Evolutionary conservation across 371 early-diverging fungal species (phyloP).

Genomic region (Parasitella parasitica): DNA sequence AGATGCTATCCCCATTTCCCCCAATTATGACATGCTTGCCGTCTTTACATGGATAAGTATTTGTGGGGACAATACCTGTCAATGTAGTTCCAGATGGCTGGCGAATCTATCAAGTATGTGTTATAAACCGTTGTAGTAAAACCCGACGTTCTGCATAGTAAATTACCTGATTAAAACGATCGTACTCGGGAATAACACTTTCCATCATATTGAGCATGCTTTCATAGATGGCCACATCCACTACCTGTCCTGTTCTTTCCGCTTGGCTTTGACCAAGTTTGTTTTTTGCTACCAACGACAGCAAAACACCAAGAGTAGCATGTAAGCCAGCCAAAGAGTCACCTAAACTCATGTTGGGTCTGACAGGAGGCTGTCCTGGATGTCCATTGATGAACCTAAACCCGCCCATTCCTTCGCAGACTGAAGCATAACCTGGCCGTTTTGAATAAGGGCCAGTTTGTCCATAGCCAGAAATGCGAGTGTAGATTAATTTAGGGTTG

Average conservation of each 20-base stretch:
- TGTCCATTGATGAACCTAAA: constrained; percentile 54
- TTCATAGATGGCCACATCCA: constrained; percentile 61
- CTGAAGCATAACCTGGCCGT: constrained; percentile 57
- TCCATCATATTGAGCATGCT: constrained; percentile 61
- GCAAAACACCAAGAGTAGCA: constrained; percentile 49
- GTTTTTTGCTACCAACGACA: constrained; percentile 44
- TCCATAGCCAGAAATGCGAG: constrained; percentile 58
- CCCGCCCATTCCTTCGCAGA: constrained; percentile 61
- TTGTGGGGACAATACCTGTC: constrained; percentile 60
- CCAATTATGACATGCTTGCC: constrained; percentile 59
- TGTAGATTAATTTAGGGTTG: constrained; percentile 50
- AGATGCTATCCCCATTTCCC: constrained; percentile 60
- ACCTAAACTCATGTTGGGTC: constrained; percentile 57
- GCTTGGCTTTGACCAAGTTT: constrained; percentile 16
- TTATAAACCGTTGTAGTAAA: background rate
- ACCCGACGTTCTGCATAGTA: background rate
- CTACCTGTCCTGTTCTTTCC: constrained; percentile 48
- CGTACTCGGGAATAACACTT: constrained; percentile 54
- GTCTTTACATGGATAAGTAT: constrained; percentile 55
- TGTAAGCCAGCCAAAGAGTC: constrained; percentile 60
- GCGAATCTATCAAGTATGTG: constrained; percentile 24
- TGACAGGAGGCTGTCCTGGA: constrained; percentile 50
- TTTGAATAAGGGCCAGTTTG: constrained; percentile 58
- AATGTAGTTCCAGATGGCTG: constrained; percentile 58
- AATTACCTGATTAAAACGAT: constrained; percentile 43